Conservation (phyloP, 2,329 filamentous ascomycete species). For the Macrophomina pseudophaseolina region DNA sequence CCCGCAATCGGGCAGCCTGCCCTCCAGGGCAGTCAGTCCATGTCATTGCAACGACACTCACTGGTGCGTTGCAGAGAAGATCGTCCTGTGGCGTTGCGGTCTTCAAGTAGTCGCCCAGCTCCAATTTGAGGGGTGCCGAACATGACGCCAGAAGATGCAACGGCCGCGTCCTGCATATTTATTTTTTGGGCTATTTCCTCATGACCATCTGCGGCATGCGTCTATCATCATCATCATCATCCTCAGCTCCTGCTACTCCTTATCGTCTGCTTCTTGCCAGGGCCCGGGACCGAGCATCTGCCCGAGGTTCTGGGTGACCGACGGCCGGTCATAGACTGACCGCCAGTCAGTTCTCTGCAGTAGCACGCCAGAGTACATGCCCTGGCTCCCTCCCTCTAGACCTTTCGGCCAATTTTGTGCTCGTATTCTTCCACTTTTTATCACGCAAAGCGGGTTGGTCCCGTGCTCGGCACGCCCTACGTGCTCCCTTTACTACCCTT, state of each 20-base stretch:
- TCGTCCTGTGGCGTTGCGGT: background rate
- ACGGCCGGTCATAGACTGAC: background rate
- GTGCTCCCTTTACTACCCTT: background rate
- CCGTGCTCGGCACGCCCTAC: background rate
- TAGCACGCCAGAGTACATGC: background rate
- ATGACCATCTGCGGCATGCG: background rate
- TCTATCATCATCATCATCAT: background rate
- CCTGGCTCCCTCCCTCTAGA: background rate
- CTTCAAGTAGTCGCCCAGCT: background rate
- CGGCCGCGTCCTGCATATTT: background rate
- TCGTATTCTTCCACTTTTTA: background rate
- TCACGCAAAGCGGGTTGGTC: constrained; percentile 9
- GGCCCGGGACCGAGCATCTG: background rate
- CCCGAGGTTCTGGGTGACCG: constrained; percentile 3
- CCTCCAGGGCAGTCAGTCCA: background rate
- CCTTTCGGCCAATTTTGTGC: background rate
- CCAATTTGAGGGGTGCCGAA: background rate
- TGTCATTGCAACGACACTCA: constrained; percentile 4
- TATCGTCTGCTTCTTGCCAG: background rate
- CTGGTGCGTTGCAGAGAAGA: constrained; percentile 4
- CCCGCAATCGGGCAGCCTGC: constrained; percentile 14
- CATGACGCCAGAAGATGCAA: background rate
- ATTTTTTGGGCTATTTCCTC: too few species aligned
- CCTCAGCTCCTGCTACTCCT: background rate
- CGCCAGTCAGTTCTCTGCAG: constrained; percentile 7